Percentiles rank a stretch among this genome's conserved stretches.
Evolutionary conservation across 441 rosid genomes (phyloP).

Genomic region (Syzygium syzygioides): DNA sequence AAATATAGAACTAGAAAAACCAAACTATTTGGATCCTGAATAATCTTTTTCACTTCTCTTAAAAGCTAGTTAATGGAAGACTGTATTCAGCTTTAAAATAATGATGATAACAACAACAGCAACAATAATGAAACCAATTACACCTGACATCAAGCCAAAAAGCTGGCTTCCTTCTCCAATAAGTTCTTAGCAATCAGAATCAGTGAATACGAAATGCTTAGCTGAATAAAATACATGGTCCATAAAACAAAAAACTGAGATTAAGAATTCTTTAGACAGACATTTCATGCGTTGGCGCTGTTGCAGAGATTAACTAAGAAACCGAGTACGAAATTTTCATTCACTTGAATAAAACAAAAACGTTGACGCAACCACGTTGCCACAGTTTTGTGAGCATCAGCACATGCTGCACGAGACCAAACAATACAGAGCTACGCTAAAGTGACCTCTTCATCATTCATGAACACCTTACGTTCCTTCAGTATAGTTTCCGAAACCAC

Average conservation of each 20-base stretch:
- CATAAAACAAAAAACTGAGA: background rate
- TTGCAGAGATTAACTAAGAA: background rate
- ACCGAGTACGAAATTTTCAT: background rate
- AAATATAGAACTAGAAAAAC: background rate
- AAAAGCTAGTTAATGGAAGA: background rate
- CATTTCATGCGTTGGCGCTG: background rate
- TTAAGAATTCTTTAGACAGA: background rate
- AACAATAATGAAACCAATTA: background rate
- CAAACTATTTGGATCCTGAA: background rate
- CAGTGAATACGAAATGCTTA: background rate
- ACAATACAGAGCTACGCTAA: background rate
- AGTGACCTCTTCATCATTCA: background rate
- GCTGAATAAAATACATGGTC: background rate
- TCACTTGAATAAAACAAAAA: background rate
- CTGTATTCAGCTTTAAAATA: conserved; percentile 11
- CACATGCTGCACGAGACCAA: background rate
- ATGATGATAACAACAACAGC: background rate
- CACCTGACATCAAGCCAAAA: background rate
- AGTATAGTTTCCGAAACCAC: background rate
- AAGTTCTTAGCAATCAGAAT: background rate
- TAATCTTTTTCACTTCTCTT: background rate
- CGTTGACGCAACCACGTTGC: background rate
- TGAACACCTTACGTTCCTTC: background rate
- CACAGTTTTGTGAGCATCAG: background rate
- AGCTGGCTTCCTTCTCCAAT: background rate